These are phyloP conservation scores for Acanthamoeba divionensis DNA, from an alignment of 208 protist genomes.

Conservation along the genomic window DNA sequence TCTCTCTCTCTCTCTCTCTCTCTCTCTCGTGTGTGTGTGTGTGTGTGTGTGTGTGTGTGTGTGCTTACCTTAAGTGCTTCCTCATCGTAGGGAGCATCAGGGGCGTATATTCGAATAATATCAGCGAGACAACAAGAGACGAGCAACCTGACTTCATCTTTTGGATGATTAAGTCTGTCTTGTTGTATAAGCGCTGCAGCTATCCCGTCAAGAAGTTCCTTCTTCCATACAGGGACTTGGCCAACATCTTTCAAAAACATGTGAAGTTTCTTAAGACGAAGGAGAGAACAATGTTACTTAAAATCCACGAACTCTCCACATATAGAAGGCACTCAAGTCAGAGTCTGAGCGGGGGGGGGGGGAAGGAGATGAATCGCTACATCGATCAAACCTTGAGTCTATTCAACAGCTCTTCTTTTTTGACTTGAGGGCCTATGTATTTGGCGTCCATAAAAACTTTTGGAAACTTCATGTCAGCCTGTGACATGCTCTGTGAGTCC, in stretches of 20 bases:
- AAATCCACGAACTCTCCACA: too few relatives aligned
- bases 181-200: constrained; percentile 32
- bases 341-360: too few relatives aligned
- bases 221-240: background rate
- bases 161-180: constrained; percentile 44
- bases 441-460: background rate
- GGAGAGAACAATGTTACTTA: too few relatives aligned
- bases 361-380: too few relatives aligned
- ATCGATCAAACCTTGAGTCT: constrained; percentile 13
- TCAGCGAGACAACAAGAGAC: constrained; percentile 61
- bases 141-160: constrained; percentile 63
- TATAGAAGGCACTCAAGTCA: too few relatives aligned
- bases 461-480: background rate
- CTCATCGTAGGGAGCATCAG: constrained; percentile 62
- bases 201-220: background rate
- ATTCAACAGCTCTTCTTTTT: background rate
- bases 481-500: background rate
- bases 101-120: constrained; percentile 67
- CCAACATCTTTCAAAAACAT: constrained; percentile 19
- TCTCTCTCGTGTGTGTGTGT: too few relatives aligned
- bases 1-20: too few relatives aligned
- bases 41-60: too few relatives aligned
- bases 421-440: background rate
- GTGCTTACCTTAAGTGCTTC: background rate
- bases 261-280: constrained; percentile 28